Evolutionary conservation across 2,329 filamentous ascomycete species (phyloP), one percentile per base, ranked within the genome.

Genomic region (Fusarium hostae): DNA sequence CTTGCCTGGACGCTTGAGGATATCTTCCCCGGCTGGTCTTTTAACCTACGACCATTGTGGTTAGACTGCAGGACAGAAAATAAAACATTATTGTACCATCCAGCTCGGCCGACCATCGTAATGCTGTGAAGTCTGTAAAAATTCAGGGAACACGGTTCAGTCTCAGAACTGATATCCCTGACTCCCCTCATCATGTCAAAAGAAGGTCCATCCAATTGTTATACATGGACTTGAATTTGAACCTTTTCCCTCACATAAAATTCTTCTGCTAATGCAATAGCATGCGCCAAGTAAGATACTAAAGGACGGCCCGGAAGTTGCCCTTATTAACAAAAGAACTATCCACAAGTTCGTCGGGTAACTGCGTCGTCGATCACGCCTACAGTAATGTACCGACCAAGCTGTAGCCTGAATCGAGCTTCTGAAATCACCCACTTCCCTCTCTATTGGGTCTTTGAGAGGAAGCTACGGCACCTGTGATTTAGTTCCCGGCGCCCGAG

Each of bases 291-390:
- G 35, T 58, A 57, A 56, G 47, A 41, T 40, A 28, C 35, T 51
- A 61, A 55, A 52, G 26, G 41, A 57, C 44, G 56, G 59, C 51
- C 41, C 41, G 47, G 47, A 61, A 58, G 32, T 45, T 59, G 44
- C 26, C 34, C 40, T 32, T 60, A 30, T 39, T 58, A 30, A 34
- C 51, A 68, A 30, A 26, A 47, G 51, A 58, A 44, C n/a, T 57
- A 61, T 70, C 72, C 65, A 75, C 68, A 59, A 50, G 74, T 72
- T 76, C 70, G 39, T 59, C 70, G 63, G 72, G 62, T 68, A 47
- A 63, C 44, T 70, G 59, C 71, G 60, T 75, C 30, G 65, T 59
- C 63, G 54, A 72, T 70, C 57, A 48, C 47, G 52, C 65, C 56
- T 48, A 43, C 56, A 34, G 56, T 54, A 56, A 32, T 37, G 43